Percentiles rank a stretch among this genome's conserved stretches.
phyloP scores from a whole-genome alignment of 192 early-diverging fungal species.

The Gigaspora rosea region DNA sequence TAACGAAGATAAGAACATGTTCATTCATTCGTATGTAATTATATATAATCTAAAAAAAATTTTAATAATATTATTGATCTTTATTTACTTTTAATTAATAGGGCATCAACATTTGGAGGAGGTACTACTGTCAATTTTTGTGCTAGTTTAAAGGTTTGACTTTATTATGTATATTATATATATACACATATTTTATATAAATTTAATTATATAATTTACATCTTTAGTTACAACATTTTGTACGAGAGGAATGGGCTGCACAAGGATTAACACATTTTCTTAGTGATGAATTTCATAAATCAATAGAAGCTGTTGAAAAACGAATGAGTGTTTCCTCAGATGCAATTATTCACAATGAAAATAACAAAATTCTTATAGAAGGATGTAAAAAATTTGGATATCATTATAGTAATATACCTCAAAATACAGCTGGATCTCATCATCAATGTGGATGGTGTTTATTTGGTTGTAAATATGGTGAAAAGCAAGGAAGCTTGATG shows the following conservation, averaged over 20 bases:
- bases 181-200: background rate
- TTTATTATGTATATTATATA: background rate
- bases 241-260: constrained; percentile 72
- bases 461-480: constrained; percentile 69
- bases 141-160: constrained; percentile 51
- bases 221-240: constrained; percentile 54
- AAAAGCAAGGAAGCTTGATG: constrained; percentile 66
- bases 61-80: too few species aligned
- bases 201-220: background rate
- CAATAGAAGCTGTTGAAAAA: constrained; percentile 56
- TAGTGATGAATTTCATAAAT: constrained; percentile 44
- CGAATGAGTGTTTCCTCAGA: constrained; percentile 59
- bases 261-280: constrained; percentile 61
- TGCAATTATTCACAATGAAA: constrained; percentile 58
- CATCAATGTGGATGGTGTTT: constrained; percentile 66
- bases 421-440: constrained; percentile 57
- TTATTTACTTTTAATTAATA: too few species aligned
- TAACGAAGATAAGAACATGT: constrained; percentile 53
- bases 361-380: constrained; percentile 65
- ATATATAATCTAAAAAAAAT: too few species aligned
- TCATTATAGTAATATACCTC: constrained; percentile 55
- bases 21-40: constrained; percentile 43
- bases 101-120: constrained; percentile 70
- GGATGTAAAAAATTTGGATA: constrained; percentile 68
- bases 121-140: constrained; percentile 74